phyloP scores from a whole-genome alignment of 2,329 filamentous ascomycete genomes.

The Colletotrichum gloeosporioides region DNA sequence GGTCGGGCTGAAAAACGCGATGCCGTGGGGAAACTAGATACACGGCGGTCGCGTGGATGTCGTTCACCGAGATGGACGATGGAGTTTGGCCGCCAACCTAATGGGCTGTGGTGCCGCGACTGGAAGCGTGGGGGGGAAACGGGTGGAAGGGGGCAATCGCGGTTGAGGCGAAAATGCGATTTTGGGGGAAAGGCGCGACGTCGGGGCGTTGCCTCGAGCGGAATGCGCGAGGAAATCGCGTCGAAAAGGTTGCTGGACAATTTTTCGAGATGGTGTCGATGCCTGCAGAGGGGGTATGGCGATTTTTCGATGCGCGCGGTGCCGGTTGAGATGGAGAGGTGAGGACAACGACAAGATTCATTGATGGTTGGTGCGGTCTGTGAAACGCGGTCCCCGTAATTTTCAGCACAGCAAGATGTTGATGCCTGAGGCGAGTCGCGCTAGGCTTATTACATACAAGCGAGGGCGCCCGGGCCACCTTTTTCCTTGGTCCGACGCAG shows the following conservation, averaged over 20 bases:
- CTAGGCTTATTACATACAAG: constrained; percentile 17
- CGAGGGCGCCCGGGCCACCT: constrained; percentile 14
- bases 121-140: constrained; percentile 20
- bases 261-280: constrained; percentile 62
- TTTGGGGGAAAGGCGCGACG: constrained; percentile 38
- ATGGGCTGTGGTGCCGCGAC: constrained; percentile 18
- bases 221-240: constrained; percentile 58
- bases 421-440: constrained; percentile 29
- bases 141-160: constrained; percentile 31
- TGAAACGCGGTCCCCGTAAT: constrained; percentile 42
- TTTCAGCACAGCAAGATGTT: constrained; percentile 43
- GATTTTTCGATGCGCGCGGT: constrained; percentile 67
- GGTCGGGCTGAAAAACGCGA: constrained; percentile 6
- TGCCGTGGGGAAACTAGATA: constrained; percentile 2
- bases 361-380: constrained; percentile 51
- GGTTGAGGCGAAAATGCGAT: constrained; percentile 48
- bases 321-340: constrained; percentile 55
- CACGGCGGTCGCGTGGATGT: constrained; percentile 21
- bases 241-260: constrained; percentile 57
- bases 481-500: constrained; percentile 1
- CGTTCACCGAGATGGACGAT: constrained; percentile 20
- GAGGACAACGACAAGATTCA: constrained; percentile 57
- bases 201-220: constrained; percentile 45
- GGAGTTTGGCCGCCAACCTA: constrained; percentile 9
- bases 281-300: constrained; percentile 63